Evolutionary conservation across 106 monocot genomes (phyloP), one percentile per base, ranked within the genome.

Genomic region (Phalaenopsis aphrodite): DNA sequence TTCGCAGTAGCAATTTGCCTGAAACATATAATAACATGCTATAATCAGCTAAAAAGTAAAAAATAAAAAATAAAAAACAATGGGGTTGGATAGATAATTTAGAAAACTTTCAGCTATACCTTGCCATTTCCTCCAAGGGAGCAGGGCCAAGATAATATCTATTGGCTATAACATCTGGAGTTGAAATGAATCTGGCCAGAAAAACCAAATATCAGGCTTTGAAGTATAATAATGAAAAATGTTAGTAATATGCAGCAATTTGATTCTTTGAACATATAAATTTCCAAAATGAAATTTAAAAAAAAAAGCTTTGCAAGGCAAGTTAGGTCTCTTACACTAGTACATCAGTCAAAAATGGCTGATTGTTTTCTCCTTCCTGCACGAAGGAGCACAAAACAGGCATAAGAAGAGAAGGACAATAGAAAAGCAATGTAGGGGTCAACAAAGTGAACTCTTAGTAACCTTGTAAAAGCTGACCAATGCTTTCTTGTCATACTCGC

Each of bases 1-100:
- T n/a, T 93, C 49, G 95, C 95, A 18, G 92, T 91, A 75, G 95
- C 95, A 76, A 95, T 95, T 89, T 95, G 95, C 76, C 93, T 95
- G 86, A 8, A 83, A 67, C 17, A 49, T 76, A 30, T 30, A 42
- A 30, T 30, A 42, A 74, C 19, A 43, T 36, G 4, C 17, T 15
- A 23, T 17, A 24, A 38, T 77, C 30, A 41, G 58, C 21, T 43
- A 1, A 57, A 41, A 36, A 42, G 5, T 8, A 41, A 48, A 30
- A 30, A 30, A 0, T 30, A 30, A 30, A 41, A 36, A 42, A 2
- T 8, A 41, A 48, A 76, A 12, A 11, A 21, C 8, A 52, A 39
- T 43, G 17, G n/a, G 64, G 55, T 56, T 30, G 8, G 38, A 18
- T 42, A 19, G 42, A 42, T 21, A 41, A 16, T 52, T 52, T 42